Evolutionary conservation across 139 green algal species (phyloP), one percentile per base, ranked within the genome.

Genomic region (Mesotaenium endlicherianum): DNA sequence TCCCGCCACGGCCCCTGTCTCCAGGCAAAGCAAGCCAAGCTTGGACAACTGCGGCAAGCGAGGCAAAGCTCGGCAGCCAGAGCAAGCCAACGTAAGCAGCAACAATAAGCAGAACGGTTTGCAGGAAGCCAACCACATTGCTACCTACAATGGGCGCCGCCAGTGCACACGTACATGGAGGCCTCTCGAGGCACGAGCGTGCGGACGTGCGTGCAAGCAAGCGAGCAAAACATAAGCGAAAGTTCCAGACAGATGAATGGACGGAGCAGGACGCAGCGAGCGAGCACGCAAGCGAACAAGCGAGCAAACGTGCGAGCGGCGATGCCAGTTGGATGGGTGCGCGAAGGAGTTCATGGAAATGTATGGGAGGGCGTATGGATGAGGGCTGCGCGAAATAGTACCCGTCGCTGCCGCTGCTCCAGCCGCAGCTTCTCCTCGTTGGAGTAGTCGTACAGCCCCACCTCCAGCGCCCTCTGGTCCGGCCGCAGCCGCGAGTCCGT

Each of bases 401-500:
- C 58, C 80, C 31, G 31, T 31, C 86, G 68, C 68, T 90, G 86
- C 40, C 82, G 82, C 67, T 87, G 82, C 84, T 90, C 86, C 47
- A 90, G 68, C 4, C 86, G 84, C 40, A 82, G 86, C 83, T 90
- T 90, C 76, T 90, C 86, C 14, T 50, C 39, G 42, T 90, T 90
- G 43, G 86, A 83, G 17, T 76, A 38, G 83, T 89, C 84, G 39
- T 89, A 90, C 38, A 41, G 36, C 8, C 85, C 85, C 26, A 87
- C 36, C 76, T 90, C 86, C 38, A 90, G 70, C 2, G 39, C 34
- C 31, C 85, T 68, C 68, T 90, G 86, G 57, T 90, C 86, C n/a
- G 86, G 84, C 40, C 86, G 70, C 53, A 90, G 75, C 30, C 86
- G 50, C 0, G 84, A 87, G 60, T 90, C 86, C 1, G 86, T 90